phyloP scores from a whole-genome alignment of 140 eudicot species.

The Oenanthe javanica region DNA sequence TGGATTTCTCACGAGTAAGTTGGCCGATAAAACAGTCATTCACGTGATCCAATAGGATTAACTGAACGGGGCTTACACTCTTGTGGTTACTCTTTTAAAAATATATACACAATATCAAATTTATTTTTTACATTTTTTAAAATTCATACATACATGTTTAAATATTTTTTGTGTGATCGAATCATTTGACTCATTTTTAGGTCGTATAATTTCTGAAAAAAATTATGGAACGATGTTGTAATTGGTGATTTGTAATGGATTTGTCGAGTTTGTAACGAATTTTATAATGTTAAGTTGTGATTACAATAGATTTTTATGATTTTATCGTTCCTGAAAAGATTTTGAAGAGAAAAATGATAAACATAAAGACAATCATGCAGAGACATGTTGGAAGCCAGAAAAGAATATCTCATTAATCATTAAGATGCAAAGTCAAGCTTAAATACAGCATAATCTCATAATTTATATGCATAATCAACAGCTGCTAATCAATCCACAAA shows the following conservation, averaged over 20 bases:
- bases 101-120: too few species aligned
- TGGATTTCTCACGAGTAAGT: neutral
- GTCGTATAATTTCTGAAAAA: too few species aligned
- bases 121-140: too few species aligned
- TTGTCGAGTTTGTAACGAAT: neutral
- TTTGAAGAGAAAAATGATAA: neutral
- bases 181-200: too few species aligned
- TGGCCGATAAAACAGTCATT: constrained; percentile 4
- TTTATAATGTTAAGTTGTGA: neutral
- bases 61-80: constrained; percentile 10
- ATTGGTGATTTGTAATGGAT: neutral
- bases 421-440: constrained; percentile 7
- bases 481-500: constrained; percentile 2
- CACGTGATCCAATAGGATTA: constrained; percentile 1
- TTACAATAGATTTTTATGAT: too few species aligned
- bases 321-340: too few species aligned
- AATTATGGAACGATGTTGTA: neutral
- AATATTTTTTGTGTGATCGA: too few species aligned
- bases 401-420: constrained; percentile 6
- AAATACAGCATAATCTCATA: constrained; percentile 10
- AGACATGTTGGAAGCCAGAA: neutral
- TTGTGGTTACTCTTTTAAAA: neutral
- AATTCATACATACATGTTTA: too few species aligned
- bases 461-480: constrained; percentile 18
- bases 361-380: neutral